Evolutionary conservation across 495 filamentous ascomycete species (phyloP), one percentile per base, ranked within the genome.

Genomic region (Talaromyces adpressus): DNA sequence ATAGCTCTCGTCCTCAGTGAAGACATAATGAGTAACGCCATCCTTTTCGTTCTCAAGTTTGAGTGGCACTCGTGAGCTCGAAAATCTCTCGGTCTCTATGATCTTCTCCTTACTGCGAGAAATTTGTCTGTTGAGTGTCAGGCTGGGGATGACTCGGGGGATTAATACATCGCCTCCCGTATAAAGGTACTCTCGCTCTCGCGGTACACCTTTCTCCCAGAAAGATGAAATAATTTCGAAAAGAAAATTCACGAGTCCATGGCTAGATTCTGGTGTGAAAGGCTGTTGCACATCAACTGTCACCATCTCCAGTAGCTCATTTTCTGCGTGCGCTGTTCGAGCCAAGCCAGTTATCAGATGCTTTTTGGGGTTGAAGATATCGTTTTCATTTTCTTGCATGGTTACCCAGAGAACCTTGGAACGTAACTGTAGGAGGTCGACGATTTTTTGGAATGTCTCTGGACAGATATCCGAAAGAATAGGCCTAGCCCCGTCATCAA

Each of bases 11-110:
- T 77, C 71, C 18, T 76, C 74, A 0, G 71, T 71, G 62, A 79
- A 79, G 14, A 71, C 18, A 67, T 69, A 62, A 73, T 72, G 6
- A 79, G 62, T 11, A 68, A 64, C 9, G 72, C 64, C 0, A 41
- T 41, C 36, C 6, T 41, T 16, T 16, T 41, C 36, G 16, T 41
- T 41, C 16, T 16, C 36, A 41, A 41, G 36, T 6, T 7, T 16
- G 36, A 41, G 36, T 41, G 36, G 36, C 36, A 41, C 6, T 41
- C 7, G 16, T 41, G 36, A 16, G 16, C 7, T 7, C 16, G 36
- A 7, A 41, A 41, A 41, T 41, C 6, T 7, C 6, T 41, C 16
- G 36, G 6, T 41, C 16, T 41, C 36, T 6, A 41, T 41, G 7
- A 41, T 16, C 16, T 41, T 41, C 6, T 41, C 36, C 36, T 41